A percentile compares a stretch with the other conserved stretches of the same genome.
phyloP scores from a whole-genome alignment of 1,139 yeast genomes.

The Hyphopichia buzzinii region DNA sequence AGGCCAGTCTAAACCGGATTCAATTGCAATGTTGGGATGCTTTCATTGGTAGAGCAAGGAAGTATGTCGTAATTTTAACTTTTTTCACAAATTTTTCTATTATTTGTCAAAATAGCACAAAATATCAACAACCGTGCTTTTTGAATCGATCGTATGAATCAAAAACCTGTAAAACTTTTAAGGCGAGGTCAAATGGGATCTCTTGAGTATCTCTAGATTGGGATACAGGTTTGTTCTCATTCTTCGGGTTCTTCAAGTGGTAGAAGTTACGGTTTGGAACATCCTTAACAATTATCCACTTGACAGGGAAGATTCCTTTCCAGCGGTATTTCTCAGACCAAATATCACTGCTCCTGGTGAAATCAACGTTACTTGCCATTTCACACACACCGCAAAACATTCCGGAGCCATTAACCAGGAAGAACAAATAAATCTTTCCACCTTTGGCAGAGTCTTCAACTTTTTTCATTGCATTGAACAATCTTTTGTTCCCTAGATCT shows the following conservation, averaged over 20 bases:
- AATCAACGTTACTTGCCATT: conserved; percentile 44
- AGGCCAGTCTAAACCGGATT: too few species aligned
- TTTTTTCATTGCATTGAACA: conserved; percentile 31
- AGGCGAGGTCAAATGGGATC: conserved; percentile 41
- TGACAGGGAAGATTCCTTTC: conserved; percentile 52
- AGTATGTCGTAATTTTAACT: too few species aligned
- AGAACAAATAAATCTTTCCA: conserved; percentile 45
- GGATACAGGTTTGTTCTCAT: conserved; percentile 53
- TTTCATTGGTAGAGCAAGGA: too few species aligned
- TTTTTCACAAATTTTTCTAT: too few species aligned
- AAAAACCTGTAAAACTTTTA: conserved; percentile 48
- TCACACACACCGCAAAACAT: conserved; percentile 63
- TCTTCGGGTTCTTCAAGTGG: conserved; percentile 41
- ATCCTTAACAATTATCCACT: conserved; percentile 52
- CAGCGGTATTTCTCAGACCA: conserved; percentile 51
- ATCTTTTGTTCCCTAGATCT: conserved; percentile 51
- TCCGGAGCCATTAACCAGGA: conserved; percentile 60
- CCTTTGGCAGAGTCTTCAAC: conserved; percentile 11
- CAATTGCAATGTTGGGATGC: too few species aligned
- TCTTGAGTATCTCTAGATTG: conserved; percentile 64
- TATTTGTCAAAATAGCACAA: too few species aligned
- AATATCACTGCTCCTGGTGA: conserved; percentile 34
- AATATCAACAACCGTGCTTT: too few species aligned
- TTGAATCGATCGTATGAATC: conserved; percentile 27
- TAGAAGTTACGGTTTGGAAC: conserved; percentile 48